Conservation (phyloP, 306 rosid species). For the Cucurbita argyrosperma region DNA sequence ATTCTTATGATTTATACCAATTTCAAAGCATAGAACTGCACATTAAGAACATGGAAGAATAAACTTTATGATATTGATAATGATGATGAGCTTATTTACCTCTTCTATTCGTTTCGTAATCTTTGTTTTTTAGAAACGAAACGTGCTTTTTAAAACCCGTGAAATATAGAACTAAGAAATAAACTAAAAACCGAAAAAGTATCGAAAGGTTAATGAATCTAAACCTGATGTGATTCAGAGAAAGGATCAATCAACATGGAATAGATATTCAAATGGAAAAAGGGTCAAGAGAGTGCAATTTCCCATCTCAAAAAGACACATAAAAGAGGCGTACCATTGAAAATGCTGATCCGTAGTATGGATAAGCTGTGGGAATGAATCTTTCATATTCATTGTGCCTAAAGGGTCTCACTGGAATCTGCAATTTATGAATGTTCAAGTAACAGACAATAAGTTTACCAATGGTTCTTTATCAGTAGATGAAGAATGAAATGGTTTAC, state of each 20-base stretch:
- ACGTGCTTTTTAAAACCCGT: not conserved
- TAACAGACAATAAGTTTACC: not conserved
- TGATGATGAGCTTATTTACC: not conserved
- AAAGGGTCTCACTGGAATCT: constrained; percentile 96
- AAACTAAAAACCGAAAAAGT: not conserved
- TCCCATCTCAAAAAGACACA: not conserved
- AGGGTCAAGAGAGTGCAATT: not conserved
- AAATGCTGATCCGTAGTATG: constrained; percentile 84
- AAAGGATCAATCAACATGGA: not conserved
- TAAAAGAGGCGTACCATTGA: constrained; percentile 51
- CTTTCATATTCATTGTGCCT: constrained; percentile 94
- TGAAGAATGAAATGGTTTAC: not conserved
- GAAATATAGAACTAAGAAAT: too few relatives aligned
- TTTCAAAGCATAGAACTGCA: not conserved
- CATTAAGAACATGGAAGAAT: not conserved
- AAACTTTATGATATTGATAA: not conserved
- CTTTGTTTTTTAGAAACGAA: not conserved
- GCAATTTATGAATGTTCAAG: constrained; percentile 22
- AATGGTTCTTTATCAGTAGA: not conserved
- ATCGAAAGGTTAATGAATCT: not conserved
- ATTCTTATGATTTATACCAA: not conserved
- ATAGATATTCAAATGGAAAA: not conserved
- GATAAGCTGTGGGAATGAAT: constrained; percentile 89
- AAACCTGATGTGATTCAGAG: not conserved
- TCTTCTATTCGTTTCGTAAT: not conserved